A percentile compares a stretch with the other conserved stretches of the same genome.
Evolutionary conservation across 176 grass and related monocot genomes (phyloP).

Genomic region (Carex scoparia): DNA sequence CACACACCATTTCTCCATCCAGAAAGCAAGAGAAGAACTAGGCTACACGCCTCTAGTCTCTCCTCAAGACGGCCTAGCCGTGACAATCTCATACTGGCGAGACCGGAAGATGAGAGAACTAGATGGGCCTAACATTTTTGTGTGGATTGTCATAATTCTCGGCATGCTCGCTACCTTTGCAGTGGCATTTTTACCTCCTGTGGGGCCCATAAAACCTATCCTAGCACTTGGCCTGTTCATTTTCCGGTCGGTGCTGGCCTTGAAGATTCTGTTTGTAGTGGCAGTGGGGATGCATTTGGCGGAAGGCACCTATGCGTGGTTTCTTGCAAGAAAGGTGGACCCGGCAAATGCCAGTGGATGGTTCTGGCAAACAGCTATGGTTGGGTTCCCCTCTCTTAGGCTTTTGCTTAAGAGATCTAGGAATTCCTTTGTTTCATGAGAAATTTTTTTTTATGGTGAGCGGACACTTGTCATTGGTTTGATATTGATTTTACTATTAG

Average conservation of each 20-base stretch:
- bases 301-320: conserved; percentile 63
- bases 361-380: conserved; percentile 67
- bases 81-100: conserved; percentile 62
- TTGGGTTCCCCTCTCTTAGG: conserved; percentile 59
- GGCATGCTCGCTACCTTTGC: conserved; percentile 50
- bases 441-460: neutral
- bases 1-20: conserved; percentile 79
- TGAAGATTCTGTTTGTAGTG: conserved; percentile 39
- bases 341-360: conserved; percentile 65
- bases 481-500: neutral
- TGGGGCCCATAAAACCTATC: conserved; percentile 50
- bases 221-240: conserved; percentile 40
- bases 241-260: conserved; percentile 37
- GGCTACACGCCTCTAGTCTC: conserved; percentile 64
- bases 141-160: conserved; percentile 33
- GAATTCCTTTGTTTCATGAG: conserved; percentile 9
- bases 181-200: conserved; percentile 57
- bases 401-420: conserved; percentile 65
- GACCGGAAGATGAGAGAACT: conserved; percentile 67
- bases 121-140: conserved; percentile 75
- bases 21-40: conserved; percentile 75
- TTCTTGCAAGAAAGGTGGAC: conserved; percentile 62
- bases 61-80: conserved; percentile 52
- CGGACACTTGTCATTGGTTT: neutral
- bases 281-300: conserved; percentile 32